phyloP scores from a whole-genome alignment of 2,329 filamentous ascomycete genomes.

The Orbilia blumenaviensis region DNA sequence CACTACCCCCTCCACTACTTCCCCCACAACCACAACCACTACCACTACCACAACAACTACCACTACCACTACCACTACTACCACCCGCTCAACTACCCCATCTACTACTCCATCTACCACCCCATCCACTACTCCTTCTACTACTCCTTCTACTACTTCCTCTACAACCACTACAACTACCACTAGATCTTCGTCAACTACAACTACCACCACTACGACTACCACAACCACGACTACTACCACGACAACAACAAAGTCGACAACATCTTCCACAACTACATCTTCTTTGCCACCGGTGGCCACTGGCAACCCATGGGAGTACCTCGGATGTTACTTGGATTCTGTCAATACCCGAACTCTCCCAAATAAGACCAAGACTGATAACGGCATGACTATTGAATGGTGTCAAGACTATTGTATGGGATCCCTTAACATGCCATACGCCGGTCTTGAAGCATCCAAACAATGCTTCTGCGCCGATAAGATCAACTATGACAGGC shows the following conservation, averaged over 20 bases:
- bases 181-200: neutral
- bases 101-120: conserved; percentile 7
- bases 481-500: conserved; percentile 22
- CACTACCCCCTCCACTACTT: neutral
- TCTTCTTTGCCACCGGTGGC: neutral
- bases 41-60: neutral
- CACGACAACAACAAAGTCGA: neutral
- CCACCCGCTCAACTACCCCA: neutral
- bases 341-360: conserved; percentile 24
- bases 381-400: conserved; percentile 26
- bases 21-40: neutral
- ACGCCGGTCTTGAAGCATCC: conserved; percentile 19
- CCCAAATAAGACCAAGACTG: conserved; percentile 28
- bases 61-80: neutral
- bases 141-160: conserved; percentile 5
- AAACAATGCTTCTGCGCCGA: conserved; percentile 42
- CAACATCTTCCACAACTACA: neutral
- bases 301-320: conserved; percentile 7
- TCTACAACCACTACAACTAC: neutral
- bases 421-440: conserved; percentile 32
- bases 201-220: neutral
- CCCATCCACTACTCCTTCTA: neutral
- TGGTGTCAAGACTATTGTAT: conserved; percentile 33
- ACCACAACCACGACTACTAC: neutral
- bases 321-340: conserved; percentile 27